Percentiles rank a stretch among this genome's conserved stretches.
phyloP scores from a whole-genome alignment of 371 early-diverging fungal genomes.

The Mucor circinelloides region DNA sequence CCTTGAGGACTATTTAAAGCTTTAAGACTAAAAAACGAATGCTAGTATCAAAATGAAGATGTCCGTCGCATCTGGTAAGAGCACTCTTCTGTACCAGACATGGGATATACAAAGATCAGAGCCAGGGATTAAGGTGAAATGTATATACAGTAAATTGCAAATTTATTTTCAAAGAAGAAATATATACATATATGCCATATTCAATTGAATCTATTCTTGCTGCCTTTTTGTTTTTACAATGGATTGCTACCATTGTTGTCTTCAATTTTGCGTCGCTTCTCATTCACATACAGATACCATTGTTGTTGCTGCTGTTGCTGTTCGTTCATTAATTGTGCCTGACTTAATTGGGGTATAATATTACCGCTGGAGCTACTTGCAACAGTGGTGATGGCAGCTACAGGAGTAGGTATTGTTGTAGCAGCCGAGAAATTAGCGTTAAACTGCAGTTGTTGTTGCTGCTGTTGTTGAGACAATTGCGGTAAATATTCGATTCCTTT shows the following conservation, averaged over 20 bases:
- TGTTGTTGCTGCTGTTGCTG: slow-evolving; percentile 2
- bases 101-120: no score
- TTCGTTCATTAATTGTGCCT: neutral
- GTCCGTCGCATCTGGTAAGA: no score
- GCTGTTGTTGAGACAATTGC: neutral
- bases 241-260: neutral
- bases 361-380: neutral
- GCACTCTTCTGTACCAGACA: no score
- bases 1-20: no score
- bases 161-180: no score
- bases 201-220: neutral
- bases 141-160: no score
- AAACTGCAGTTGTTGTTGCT: neutral
- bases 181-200: neutral
- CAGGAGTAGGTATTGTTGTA: slow-evolving; percentile 1
- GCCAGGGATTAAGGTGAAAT: no score
- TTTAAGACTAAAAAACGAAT: no score
- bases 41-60: no score
- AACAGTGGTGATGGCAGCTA: neutral
- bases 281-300: slow-evolving; percentile 16
- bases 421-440: neutral
- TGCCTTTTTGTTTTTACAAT: neutral
- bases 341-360: slow-evolving; percentile 10
- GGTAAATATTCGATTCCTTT: slow-evolving; percentile 1
- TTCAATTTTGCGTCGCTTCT: slow-evolving; percentile 6